phyloP scores from a whole-genome alignment of 805 yeast species.

The Candida koratica region DNA sequence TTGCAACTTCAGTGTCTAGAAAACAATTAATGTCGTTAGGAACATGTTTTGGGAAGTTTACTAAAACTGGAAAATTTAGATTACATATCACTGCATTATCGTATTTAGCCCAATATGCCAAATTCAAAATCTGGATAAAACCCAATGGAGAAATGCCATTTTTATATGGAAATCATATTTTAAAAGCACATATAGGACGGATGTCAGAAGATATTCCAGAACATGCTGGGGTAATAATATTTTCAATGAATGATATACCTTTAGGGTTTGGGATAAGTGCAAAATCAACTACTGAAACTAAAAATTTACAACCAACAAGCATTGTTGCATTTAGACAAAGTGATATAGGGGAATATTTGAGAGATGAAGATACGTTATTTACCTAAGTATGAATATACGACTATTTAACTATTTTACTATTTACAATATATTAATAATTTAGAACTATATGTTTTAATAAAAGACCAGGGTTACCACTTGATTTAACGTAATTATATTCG shows the following conservation, averaged over 20 bases:
- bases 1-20: constrained; percentile 89
- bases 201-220: constrained; percentile 98
- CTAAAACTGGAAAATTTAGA: constrained; percentile 95
- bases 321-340: constrained; percentile 96
- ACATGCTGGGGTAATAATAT: constrained; percentile 92
- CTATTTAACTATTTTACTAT: constrained; percentile 1
- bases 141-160: constrained; percentile 98
- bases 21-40: constrained; percentile 90
- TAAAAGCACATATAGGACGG: constrained; percentile 94
- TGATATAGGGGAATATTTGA: constrained; percentile 94
- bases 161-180: constrained; percentile 90
- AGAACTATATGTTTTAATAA: constrained; percentile 31
- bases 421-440: constrained; percentile 16
- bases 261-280: constrained; percentile 95
- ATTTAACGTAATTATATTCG: constrained; percentile 27
- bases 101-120: constrained; percentile 80
- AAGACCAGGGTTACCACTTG: constrained; percentile 40
- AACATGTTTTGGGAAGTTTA: constrained; percentile 91
- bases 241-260: constrained; percentile 88
- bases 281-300: constrained; percentile 82
- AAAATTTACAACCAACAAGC: constrained; percentile 86
- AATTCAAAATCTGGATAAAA: constrained; percentile 94
- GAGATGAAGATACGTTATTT: constrained; percentile 95
- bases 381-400: constrained; percentile 42
- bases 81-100: constrained; percentile 89